Conservation (phyloP, 2,329 filamentous ascomycete species). For the Monascus ruber region DNA sequence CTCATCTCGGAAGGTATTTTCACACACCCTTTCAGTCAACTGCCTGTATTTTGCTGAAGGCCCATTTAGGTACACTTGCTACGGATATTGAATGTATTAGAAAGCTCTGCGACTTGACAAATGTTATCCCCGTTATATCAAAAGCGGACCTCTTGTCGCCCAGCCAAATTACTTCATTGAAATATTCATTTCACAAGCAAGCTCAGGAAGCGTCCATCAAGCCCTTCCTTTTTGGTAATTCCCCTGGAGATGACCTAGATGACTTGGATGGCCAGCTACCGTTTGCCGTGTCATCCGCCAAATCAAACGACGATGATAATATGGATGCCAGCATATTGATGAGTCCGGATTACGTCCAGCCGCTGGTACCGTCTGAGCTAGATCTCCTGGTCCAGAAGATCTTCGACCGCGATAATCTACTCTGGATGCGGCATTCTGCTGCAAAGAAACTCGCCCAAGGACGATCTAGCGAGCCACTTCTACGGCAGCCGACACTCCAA, state of each 20-base stretch:
- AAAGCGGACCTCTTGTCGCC: constrained; percentile 59
- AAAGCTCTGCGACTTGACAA: constrained; percentile 60
- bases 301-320: constrained; percentile 59
- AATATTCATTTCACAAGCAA: constrained; percentile 37
- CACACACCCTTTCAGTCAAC: neutral
- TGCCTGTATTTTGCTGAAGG: neutral
- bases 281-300: constrained; percentile 67
- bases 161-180: constrained; percentile 47
- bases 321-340: constrained; percentile 93
- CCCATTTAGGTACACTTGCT: constrained; percentile 41
- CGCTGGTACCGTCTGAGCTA: constrained; percentile 67
- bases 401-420: constrained; percentile 65
- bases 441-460: constrained; percentile 72
- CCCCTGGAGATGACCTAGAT: constrained; percentile 12
- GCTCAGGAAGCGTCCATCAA: constrained; percentile 41
- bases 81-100: constrained; percentile 62
- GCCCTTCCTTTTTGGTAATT: constrained; percentile 54
- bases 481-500: constrained; percentile 1
- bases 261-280: constrained; percentile 33
- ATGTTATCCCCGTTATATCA: constrained; percentile 72
- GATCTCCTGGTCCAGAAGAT: constrained; percentile 56
- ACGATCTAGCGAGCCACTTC: constrained; percentile 35
- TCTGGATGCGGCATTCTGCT: constrained; percentile 70
- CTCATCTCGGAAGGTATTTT: constrained; percentile 59
- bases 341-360: constrained; percentile 80